These are phyloP conservation scores for Tolypocladium cylindrosporum DNA, from an alignment of 2,329 filamentous ascomycete genomes.

Conservation along the genomic window DNA sequence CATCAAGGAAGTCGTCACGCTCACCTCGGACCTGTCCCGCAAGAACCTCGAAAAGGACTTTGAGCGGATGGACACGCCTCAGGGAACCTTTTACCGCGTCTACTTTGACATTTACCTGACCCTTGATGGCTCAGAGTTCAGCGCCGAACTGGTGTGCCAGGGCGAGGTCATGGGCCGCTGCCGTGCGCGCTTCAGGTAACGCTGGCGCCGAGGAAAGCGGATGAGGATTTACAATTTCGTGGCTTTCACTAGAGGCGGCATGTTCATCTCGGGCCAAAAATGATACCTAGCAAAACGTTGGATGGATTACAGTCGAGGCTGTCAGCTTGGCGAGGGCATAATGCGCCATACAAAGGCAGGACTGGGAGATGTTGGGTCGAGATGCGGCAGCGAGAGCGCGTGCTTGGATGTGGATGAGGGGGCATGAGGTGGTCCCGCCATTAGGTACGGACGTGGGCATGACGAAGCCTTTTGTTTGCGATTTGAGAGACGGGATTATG, in stretches of 20 bases:
- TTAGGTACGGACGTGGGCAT: background rate
- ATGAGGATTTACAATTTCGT: background rate
- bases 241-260: conserved; percentile 2
- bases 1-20: conserved; percentile 97
- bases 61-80: conserved; percentile 96
- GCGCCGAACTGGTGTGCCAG: conserved; percentile 96
- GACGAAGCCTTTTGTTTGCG: background rate
- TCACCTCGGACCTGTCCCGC: conserved; percentile 90
- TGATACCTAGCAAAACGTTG: conserved; percentile 3
- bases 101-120: conserved; percentile 81
- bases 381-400: background rate
- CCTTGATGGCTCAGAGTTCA: conserved; percentile 94
- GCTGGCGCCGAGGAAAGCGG: background rate
- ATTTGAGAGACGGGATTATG: conserved; percentile 5
- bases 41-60: conserved; percentile 99
- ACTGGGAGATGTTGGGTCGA: background rate
- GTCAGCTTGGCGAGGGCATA: background rate
- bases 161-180: conserved; percentile 98
- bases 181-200: conserved; percentile 72
- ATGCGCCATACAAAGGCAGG: background rate
- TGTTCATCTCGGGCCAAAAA: background rate
- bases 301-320: background rate
- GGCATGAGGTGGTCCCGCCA: background rate
- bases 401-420: background rate
- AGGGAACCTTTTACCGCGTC: conserved; percentile 87